Conservation (phyloP, 2,329 filamentous ascomycete genomes). For the Tolypocladium ophioglossoides region DNA sequence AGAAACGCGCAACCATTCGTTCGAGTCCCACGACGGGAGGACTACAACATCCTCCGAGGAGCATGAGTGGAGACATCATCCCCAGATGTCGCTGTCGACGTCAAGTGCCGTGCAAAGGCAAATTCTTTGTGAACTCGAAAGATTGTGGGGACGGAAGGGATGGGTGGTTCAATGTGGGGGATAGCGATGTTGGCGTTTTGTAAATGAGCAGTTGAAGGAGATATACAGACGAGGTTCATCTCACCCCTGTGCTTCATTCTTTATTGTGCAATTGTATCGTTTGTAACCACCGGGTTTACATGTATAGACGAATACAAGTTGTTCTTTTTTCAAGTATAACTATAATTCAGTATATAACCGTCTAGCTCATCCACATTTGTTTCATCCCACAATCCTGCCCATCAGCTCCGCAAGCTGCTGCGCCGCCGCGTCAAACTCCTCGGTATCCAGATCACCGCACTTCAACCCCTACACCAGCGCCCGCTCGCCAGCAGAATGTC, state of each 20-base stretch:
- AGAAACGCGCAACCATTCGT: neutral
- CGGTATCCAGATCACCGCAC: constrained; percentile 2
- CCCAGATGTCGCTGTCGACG: neutral
- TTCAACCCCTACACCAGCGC: constrained; percentile 4
- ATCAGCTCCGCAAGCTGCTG: constrained; percentile 7
- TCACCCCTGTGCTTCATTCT: too few species aligned
- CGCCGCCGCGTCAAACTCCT: constrained; percentile 9
- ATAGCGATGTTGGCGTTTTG: neutral
- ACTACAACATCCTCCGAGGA: neutral
- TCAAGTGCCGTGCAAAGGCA: neutral
- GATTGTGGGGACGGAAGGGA: neutral
- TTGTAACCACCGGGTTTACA: too few species aligned
- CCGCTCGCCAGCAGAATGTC: constrained; percentile 9
- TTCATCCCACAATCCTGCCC: constrained; percentile 1
- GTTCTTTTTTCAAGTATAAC: neutral
- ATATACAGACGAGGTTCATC: neutral
- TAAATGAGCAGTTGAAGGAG: neutral
- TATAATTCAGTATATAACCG: neutral
- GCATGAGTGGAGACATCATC: neutral
- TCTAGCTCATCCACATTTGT: neutral
- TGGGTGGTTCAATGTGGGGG: neutral
- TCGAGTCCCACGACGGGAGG: neutral
- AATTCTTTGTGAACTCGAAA: neutral
- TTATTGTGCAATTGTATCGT: neutral
- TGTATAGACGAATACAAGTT: neutral